These are phyloP conservation scores for Polyplosphaeria fusca DNA, from an alignment of 495 filamentous ascomycete genomes.

Conservation along the genomic window DNA sequence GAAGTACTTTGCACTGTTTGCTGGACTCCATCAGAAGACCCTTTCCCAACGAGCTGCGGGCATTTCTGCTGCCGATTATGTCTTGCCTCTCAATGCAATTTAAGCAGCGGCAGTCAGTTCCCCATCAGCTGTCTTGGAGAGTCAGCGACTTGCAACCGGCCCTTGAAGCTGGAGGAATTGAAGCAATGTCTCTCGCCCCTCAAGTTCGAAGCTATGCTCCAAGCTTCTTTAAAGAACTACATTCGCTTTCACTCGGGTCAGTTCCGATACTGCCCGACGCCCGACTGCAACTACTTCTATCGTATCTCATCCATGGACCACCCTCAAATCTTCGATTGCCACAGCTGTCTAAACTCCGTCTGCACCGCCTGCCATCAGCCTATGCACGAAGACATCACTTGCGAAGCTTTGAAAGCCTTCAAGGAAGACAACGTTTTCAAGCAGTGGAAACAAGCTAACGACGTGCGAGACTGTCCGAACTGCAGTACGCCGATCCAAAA, in stretches of 20 bases:
- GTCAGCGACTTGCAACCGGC: neutral
- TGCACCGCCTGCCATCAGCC: conserved; percentile 23
- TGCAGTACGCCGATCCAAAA: conserved; percentile 28
- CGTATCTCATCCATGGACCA: neutral
- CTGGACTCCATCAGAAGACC: conserved; percentile 10
- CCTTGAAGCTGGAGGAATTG: conserved; percentile 4
- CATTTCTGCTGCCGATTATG: conserved; percentile 19
- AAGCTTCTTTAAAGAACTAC: conserved; percentile 12
- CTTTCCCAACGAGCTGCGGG: conserved; percentile 5
- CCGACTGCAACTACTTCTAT: conserved; percentile 31
- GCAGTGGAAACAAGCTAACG: conserved; percentile 24
- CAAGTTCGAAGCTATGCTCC: conserved; percentile 7
- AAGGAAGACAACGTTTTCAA: conserved; percentile 11
- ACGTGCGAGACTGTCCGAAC: conserved; percentile 28
- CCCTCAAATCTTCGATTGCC: conserved; percentile 20
- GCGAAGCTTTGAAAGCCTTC: conserved; percentile 17
- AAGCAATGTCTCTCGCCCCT: neutral
- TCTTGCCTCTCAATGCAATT: conserved; percentile 13
- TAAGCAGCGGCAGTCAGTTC: neutral
- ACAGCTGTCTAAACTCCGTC: conserved; percentile 18
- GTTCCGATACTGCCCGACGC: conserved; percentile 26
- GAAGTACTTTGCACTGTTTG: conserved; percentile 16
- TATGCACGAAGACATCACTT: conserved; percentile 14
- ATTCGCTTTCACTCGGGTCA: conserved; percentile 10
- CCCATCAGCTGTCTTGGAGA: conserved; percentile 16